Evolutionary conservation across 192 early-diverging fungal species (phyloP).

Genomic region (Gonapodya prolifera): DNA sequence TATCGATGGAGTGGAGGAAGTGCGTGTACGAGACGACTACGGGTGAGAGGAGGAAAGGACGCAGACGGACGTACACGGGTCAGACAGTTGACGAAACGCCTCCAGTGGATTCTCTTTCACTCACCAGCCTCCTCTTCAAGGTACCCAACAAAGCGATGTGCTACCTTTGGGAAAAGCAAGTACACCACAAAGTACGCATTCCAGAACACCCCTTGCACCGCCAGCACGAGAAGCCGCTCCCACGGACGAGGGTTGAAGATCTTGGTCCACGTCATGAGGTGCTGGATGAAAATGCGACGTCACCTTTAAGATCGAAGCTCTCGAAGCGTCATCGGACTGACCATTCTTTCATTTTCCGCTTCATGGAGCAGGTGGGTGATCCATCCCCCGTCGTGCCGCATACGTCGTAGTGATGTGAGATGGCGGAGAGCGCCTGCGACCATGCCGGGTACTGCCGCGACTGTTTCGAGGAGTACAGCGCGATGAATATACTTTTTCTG

Average conservation of each 20-base stretch:
- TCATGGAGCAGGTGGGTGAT: constrained; percentile 81
- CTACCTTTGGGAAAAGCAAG: constrained; percentile 58
- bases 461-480: constrained; percentile 64
- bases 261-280: constrained; percentile 68
- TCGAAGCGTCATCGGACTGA: no score
- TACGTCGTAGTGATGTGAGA: constrained; percentile 56
- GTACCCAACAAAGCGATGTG: constrained; percentile 84
- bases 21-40: constrained; percentile 74
- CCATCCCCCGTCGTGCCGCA: constrained; percentile 81
- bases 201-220: constrained; percentile 80
- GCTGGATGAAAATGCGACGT: constrained; percentile 27
- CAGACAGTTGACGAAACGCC: no score
- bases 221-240: constrained; percentile 53
- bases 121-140: constrained; percentile 75
- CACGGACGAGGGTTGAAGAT: constrained; percentile 43
- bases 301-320: no score
- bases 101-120: no score
- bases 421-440: constrained; percentile 73
- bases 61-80: no score
- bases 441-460: constrained; percentile 75
- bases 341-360: constrained; percentile 80
- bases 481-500: constrained; percentile 59
- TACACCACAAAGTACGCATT: constrained; percentile 80
- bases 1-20: constrained; percentile 73
- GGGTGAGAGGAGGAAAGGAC: background rate